Percentiles rank a stretch among this genome's conserved stretches.
Evolutionary conservation across 805 yeast genomes (phyloP).

Genomic region (Ogataea polymorpha): DNA sequence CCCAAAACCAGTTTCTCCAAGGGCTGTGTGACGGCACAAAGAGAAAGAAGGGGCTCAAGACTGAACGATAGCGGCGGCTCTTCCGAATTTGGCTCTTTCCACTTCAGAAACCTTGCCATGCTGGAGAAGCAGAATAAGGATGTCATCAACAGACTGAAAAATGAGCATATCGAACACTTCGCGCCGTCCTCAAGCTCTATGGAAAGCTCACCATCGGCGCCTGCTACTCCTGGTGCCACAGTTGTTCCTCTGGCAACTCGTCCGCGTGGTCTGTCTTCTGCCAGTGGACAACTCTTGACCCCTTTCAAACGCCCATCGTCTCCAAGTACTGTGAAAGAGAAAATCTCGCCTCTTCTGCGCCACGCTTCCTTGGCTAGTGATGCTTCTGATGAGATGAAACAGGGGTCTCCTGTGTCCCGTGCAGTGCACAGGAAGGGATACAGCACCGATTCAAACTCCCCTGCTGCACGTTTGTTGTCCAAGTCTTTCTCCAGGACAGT

Average conservation of each 20-base stretch:
- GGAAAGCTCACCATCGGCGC: constrained; percentile 33
- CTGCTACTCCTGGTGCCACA: constrained; percentile 24
- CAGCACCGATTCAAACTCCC: constrained; percentile 14
- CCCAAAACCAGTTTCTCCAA: constrained; percentile 29
- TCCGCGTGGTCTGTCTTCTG: constrained; percentile 20
- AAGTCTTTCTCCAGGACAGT: constrained; percentile 21
- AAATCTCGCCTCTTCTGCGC: constrained; percentile 26
- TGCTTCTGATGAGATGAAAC: constrained; percentile 28
- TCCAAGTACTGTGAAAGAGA: constrained; percentile 27
- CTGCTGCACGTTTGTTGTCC: constrained; percentile 27
- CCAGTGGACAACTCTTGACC: constrained; percentile 19
- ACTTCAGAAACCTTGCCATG: constrained; percentile 83
- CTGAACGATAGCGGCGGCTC: constrained; percentile 57
- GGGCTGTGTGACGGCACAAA: constrained; percentile 39
- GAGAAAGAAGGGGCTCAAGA: constrained; percentile 73
- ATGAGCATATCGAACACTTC: constrained; percentile 68
- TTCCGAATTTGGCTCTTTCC: constrained; percentile 87
- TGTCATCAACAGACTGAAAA: constrained; percentile 80
- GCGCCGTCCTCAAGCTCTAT: constrained; percentile 46
- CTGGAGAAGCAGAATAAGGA: constrained; percentile 93
- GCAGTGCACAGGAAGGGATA: constrained; percentile 9
- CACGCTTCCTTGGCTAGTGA: constrained; percentile 36
- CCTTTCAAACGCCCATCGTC: constrained; percentile 32
- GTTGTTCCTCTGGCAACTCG: constrained; percentile 9
- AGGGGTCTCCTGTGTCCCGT: constrained; percentile 19